phyloP scores from a whole-genome alignment of 2,329 filamentous ascomycete genomes.

The Xylariaceae sp. region DNA sequence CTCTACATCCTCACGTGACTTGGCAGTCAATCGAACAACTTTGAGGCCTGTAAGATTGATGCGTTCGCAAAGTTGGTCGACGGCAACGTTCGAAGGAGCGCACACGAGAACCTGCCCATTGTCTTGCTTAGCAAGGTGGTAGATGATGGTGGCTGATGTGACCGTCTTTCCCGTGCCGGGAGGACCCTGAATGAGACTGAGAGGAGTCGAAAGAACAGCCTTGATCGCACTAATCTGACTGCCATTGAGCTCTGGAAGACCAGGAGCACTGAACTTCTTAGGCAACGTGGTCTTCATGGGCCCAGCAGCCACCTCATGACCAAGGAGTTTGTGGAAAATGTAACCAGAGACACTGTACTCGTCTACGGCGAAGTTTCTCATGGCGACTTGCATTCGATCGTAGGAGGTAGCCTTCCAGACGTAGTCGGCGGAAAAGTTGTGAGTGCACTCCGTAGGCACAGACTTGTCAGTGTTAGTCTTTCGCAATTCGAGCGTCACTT shows the following conservation, averaged over 20 bases:
- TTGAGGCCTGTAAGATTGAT: constrained; percentile 93
- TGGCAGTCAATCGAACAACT: constrained; percentile 95
- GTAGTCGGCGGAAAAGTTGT: constrained; percentile 97
- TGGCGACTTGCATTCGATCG: constrained; percentile 97
- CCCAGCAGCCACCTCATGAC: constrained; percentile 88
- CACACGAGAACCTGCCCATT: constrained; percentile 93
- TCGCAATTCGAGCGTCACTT: constrained; percentile 90
- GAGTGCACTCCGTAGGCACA: constrained; percentile 90
- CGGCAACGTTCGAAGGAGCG: constrained; percentile 95
- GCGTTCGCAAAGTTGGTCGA: constrained; percentile 95
- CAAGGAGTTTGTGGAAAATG: constrained; percentile 94
- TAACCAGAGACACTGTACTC: constrained; percentile 98
- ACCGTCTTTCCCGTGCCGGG: constrained; percentile 98
- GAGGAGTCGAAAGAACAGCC: constrained; percentile 84
- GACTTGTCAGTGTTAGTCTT: constrained; percentile 94
- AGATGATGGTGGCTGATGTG: constrained; percentile 97
- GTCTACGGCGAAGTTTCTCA: constrained; percentile 98
- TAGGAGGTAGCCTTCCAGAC: constrained; percentile 99
- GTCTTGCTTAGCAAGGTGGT: constrained; percentile 92
- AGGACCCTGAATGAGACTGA: constrained; percentile 94
- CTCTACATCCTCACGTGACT: constrained; percentile 97
- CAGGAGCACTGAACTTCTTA: constrained; percentile 93
- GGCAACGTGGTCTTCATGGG: constrained; percentile 95
- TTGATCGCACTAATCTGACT: constrained; percentile 97
- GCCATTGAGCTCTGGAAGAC: constrained; percentile 87